Percentiles rank a stretch among this genome's conserved stretches.
Conservation (phyloP, 2,329 filamentous ascomycete genomes). For the Chaetomiaceae sp. region DNA sequence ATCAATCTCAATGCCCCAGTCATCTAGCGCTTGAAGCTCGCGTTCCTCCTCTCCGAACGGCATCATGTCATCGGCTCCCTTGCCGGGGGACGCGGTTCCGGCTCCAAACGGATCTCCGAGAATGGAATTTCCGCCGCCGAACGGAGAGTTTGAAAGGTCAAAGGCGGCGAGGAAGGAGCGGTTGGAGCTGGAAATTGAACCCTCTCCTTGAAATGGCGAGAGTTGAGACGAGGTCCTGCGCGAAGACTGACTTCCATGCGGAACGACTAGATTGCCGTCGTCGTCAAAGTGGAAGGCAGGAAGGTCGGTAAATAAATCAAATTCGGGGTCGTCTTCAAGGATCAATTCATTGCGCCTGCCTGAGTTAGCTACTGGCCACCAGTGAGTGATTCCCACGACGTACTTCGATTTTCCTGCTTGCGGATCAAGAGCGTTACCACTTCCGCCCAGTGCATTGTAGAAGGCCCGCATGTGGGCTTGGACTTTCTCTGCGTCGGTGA, state of each 20-base stretch:
- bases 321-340: conserved; percentile 75
- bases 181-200: conserved; percentile 16
- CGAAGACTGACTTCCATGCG: conserved; percentile 33
- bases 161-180: conserved; percentile 17
- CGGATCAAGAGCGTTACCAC: conserved; percentile 54
- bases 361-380: conserved; percentile 1
- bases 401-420: conserved; percentile 68
- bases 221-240: conserved; percentile 38
- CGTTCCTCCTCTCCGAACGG: conserved; percentile 36
- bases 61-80: conserved; percentile 26
- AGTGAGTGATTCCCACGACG: conserved; percentile 24
- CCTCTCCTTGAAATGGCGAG: conserved; percentile 34
- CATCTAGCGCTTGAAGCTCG: conserved; percentile 28
- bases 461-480: conserved; percentile 67
- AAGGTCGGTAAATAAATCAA: conserved; percentile 60
- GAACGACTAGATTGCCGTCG: conserved; percentile 29
- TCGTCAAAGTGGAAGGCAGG: conserved; percentile 48
- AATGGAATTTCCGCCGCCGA: conserved; percentile 17
- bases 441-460: conserved; percentile 50
- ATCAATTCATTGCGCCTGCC: conserved; percentile 67
- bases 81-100: conserved; percentile 13
- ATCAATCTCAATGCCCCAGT: conserved; percentile 46
- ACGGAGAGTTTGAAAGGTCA: conserved; percentile 19
- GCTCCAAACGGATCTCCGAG: conserved; percentile 15
- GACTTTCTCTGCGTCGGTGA: conserved; percentile 70